phyloP scores from a whole-genome alignment of 73 alveolate species.

The Effrenium voratum region DNA sequence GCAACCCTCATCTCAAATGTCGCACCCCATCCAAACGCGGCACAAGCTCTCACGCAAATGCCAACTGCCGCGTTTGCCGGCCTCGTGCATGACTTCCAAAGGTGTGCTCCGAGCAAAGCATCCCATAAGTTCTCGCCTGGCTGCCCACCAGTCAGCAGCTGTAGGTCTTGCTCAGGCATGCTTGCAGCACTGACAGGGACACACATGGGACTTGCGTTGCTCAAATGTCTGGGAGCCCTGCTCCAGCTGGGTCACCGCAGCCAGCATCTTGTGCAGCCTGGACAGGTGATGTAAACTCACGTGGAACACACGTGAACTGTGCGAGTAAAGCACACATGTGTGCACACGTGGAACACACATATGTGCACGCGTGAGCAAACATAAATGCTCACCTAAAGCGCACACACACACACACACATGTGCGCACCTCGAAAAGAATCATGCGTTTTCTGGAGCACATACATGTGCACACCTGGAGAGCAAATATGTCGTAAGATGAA shows the following conservation, averaged over 20 bases:
- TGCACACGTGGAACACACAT: too few species aligned
- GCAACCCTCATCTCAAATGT: not conserved
- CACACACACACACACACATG: too few species aligned
- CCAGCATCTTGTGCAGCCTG: slow-evolving; percentile 93
- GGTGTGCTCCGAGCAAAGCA: slow-evolving; percentile 91
- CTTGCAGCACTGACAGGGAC: not conserved
- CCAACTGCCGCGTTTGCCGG: not conserved
- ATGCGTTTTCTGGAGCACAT: too few species aligned
- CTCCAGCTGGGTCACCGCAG: slow-evolving; percentile 54
- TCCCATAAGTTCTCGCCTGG: slow-evolving; percentile 65
- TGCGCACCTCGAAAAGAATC: too few species aligned
- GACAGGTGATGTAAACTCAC: not conserved
- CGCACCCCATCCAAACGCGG: not conserved
- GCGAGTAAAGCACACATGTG: too few species aligned
- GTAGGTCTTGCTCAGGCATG: not conserved
- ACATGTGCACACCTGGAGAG: too few species aligned
- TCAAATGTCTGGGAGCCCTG: not conserved
- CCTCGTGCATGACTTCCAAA: slow-evolving; percentile 90
- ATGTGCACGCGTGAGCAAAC: too few species aligned
- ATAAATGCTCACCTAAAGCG: too few species aligned
- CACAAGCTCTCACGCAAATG: not conserved
- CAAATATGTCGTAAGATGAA: too few species aligned
- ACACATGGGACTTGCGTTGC: not conserved
- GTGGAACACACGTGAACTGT: too few species aligned
- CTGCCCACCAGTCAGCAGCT: not conserved